Base-by-base conservation (phyloP, 2,329 filamentous ascomycete species). In the Exophiala calicioides region DNA sequence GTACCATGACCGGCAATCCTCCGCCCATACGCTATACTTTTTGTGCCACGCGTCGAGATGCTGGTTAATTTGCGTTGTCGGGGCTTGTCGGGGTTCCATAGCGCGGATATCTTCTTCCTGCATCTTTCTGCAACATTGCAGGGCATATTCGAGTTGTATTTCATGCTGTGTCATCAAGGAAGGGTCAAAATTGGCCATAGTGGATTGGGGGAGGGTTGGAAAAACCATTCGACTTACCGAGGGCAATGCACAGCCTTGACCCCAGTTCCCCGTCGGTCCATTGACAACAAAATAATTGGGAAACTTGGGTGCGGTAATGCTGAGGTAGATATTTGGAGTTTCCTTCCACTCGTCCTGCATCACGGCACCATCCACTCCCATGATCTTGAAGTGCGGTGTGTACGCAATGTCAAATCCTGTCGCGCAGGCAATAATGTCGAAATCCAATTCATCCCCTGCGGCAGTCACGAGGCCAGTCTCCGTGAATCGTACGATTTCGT, bases 251-350 rank as follows among this genome's bases (percentile, higher is more conserved):
- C 58, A 59, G 3, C 63, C 65, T 42, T 67, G 60, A 1, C 58
- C 57, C 27, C 56, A 58, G 10, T 58, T 59, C 7, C 49, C 55
- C 16, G 56, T 61, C 5, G 64, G 65, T 0, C 63, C 65, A 5
- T 60, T 56, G 37, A 66, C 59, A n/a, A 60, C 60, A 18, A 68
- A 62, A 35, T 64, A 66, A 21, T 37, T 68, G 19, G 75, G 74
- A 53, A 76, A 73, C 2, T 68, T 65, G 0, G 71, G 65, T 6
- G 69, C 71, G 1, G 69, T 68, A 8, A 76, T 56, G 6, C 71
- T 72, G 9, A 77, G 58, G 59, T 78, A 78, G 31, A 49, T 48
- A 27, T 66, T 60, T 4, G 62, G 60, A 70, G 72, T 76, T 7
- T 50, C 41, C 31, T 72, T 72, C 76, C 15, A 66, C 59, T 44